These are phyloP conservation scores for Picea engelmannii DNA, from an alignment of 83 land plant species.

Conservation along the genomic window DNA sequence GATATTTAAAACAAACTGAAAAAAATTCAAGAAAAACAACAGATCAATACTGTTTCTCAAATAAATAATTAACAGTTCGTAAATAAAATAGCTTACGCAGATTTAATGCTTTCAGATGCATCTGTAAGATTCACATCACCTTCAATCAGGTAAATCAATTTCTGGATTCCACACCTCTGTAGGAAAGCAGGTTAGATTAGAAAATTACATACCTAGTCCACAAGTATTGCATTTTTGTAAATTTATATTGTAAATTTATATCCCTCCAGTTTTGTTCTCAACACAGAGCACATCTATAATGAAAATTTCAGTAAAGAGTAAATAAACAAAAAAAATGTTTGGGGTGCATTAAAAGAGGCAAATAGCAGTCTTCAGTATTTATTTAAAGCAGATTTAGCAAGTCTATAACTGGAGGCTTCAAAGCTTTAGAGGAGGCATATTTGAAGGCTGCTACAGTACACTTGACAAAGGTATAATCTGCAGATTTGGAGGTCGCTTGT, in stretches of 20 bases:
- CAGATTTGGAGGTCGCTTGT: no score
- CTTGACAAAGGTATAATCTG: no score
- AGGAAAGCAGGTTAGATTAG: constrained; percentile 16
- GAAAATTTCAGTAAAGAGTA: no score
- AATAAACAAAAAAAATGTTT: no score
- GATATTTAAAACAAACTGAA: neutral
- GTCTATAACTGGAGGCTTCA: no score
- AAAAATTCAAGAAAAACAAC: neutral
- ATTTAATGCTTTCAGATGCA: constrained; percentile 85
- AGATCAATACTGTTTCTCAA: neutral
- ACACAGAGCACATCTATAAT: no score
- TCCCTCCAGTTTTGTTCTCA: neutral
- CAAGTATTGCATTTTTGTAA: neutral
- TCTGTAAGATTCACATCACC: constrained; percentile 89
- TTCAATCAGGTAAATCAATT: constrained; percentile 87
- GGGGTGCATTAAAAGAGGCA: no score
- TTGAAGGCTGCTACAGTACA: no score
- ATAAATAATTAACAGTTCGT: neutral
- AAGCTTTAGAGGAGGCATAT: no score
- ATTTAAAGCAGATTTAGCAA: no score
- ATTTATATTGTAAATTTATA: no score
- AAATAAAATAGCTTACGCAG: constrained; percentile 66
- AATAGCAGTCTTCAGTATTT: no score
- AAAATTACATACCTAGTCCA: neutral
- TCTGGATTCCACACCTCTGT: constrained; percentile 67